A percentile compares a stretch with the other conserved stretches of the same genome.
These are phyloP conservation scores for Dryas integrifolia DNA, from an alignment of 331 rosid species.

Conservation along the genomic window DNA sequence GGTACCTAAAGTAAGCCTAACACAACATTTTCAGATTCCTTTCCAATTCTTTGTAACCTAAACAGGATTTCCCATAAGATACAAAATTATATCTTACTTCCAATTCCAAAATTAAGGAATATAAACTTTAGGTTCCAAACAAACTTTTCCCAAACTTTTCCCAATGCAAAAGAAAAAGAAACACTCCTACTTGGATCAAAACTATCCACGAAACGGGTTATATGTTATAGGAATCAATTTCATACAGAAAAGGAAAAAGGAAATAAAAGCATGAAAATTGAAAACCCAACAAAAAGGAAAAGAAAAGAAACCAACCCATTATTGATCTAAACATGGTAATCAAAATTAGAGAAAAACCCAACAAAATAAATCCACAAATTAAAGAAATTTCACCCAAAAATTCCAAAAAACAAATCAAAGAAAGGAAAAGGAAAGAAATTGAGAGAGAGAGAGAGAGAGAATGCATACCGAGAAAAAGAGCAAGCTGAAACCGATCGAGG, in stretches of 20 bases:
- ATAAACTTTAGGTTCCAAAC: not conserved
- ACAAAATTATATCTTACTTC: not conserved
- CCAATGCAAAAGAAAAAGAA: not conserved
- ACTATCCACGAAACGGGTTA: not conserved
- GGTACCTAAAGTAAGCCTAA: not conserved
- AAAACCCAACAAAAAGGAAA: not conserved
- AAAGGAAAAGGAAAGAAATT: no score
- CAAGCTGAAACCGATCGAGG: conserved; percentile 2
- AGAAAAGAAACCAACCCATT: not conserved
- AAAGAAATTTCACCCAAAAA: not conserved
- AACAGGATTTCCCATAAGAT: not conserved
- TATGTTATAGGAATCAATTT: not conserved
- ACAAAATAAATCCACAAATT: not conserved
- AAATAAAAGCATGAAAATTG: not conserved
- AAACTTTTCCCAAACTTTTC: not conserved
- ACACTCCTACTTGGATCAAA: not conserved
- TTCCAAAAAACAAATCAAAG: not conserved
- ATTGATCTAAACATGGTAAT: not conserved
- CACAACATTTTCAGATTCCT: not conserved
- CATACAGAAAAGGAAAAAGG: not conserved
- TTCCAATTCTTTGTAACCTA: not conserved
- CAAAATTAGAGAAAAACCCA: not conserved
- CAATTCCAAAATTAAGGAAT: not conserved
- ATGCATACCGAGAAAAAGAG: conserved; percentile 26
- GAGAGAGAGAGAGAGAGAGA: not conserved